Percentiles rank a stretch among this genome's conserved stretches.
Conservation (phyloP, 352 stramenopile species). For the Phytophthora crassamura region DNA sequence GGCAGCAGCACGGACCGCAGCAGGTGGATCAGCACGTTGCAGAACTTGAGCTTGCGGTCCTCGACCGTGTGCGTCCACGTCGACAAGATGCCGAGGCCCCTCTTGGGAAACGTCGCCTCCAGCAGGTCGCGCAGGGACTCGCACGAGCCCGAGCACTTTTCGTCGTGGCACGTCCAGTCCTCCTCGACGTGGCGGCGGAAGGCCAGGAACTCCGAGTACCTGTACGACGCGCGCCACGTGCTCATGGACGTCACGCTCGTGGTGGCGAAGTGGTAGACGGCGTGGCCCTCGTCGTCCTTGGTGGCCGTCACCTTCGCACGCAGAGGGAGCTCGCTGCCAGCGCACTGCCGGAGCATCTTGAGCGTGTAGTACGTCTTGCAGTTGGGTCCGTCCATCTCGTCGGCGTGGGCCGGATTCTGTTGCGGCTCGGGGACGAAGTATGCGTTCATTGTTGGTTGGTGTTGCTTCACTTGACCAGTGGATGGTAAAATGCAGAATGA, state of each 20-base stretch:
- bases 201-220: constrained; percentile 67
- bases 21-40: constrained; percentile 71
- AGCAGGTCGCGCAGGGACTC: constrained; percentile 73
- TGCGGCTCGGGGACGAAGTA: neutral
- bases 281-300: constrained; percentile 41
- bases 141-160: constrained; percentile 69
- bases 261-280: constrained; percentile 60
- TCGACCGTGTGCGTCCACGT: constrained; percentile 35
- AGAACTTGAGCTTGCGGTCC: constrained; percentile 59
- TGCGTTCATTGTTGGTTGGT: neutral
- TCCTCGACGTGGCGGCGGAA: constrained; percentile 63
- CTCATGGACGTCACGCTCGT: constrained; percentile 54
- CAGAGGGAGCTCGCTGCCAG: constrained; percentile 51
- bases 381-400: constrained; percentile 32
- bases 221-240: constrained; percentile 60
- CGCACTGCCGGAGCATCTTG: constrained; percentile 47
- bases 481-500: constrained; percentile 15
- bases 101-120: constrained; percentile 63
- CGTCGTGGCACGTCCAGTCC: constrained; percentile 58
- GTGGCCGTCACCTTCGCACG: constrained; percentile 50
- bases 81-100: constrained; percentile 49
- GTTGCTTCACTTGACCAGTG: constrained; percentile 5
- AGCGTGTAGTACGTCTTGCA: constrained; percentile 57
- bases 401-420: neutral
- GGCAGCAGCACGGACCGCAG: constrained; percentile 58